Percentiles rank a stretch among this genome's conserved stretches.
These are phyloP conservation scores for Termitomyces heimii DNA, from an alignment of 768 basidiomycete genomes.

Conservation along the genomic window DNA sequence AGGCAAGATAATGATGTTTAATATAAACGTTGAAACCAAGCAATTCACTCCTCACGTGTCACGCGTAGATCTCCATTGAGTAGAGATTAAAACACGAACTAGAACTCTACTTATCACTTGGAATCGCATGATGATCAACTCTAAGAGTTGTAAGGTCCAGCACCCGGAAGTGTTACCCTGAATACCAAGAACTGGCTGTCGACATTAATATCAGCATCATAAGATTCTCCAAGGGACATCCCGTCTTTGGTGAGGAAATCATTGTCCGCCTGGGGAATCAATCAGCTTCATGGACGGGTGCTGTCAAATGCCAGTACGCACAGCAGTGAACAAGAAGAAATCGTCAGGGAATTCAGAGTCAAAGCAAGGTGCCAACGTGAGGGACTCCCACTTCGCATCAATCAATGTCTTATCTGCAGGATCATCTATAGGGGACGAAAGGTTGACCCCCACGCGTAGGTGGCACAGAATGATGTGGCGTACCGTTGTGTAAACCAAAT, in stretches of 20 bases:
- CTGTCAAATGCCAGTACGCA: conserved; percentile 21
- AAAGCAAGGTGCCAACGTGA: conserved; percentile 49
- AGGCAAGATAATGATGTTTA: background rate
- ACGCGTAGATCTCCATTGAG: no score
- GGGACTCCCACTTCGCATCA: conserved; percentile 63
- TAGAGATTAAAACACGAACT: no score
- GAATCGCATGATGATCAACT: no score
- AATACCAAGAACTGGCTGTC: conserved; percentile 62
- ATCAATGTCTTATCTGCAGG: conserved; percentile 49
- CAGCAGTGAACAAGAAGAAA: conserved; percentile 61
- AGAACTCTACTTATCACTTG: background rate
- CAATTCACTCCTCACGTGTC: background rate
- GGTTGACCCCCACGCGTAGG: background rate
- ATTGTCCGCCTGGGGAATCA: conserved; percentile 43
- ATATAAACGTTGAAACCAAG: background rate
- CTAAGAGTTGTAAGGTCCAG: conserved; percentile 5
- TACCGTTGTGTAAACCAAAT: conserved; percentile 60
- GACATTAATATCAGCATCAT: conserved; percentile 47
- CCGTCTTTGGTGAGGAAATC: conserved; percentile 57
- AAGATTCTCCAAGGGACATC: conserved; percentile 41
- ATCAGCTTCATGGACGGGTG: background rate
- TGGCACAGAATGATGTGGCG: background rate
- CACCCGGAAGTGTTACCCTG: conserved; percentile 49
- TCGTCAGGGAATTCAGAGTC: conserved; percentile 52
- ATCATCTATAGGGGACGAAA: background rate